Conservation (phyloP, 257 asterid genomes). For the Petunia secreta region DNA sequence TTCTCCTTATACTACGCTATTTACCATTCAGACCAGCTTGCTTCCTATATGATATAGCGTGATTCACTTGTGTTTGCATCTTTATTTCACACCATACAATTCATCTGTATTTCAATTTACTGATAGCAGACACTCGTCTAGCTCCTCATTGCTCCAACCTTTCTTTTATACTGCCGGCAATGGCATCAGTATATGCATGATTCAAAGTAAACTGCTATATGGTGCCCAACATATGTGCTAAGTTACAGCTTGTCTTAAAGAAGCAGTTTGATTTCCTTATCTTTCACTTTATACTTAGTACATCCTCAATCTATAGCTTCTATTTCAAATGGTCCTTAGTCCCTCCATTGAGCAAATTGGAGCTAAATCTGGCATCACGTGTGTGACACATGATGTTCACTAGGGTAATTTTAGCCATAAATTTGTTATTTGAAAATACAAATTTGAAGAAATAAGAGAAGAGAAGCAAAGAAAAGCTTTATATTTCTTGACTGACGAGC, state of each 20-base stretch:
- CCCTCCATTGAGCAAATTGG: neutral
- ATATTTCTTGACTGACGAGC: neutral
- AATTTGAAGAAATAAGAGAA: neutral
- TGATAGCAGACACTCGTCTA: neutral
- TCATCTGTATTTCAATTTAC: neutral
- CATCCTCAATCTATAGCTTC: neutral
- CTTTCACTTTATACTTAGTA: neutral
- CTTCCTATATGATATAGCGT: neutral
- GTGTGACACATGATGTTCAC: neutral
- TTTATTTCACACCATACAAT: neutral
- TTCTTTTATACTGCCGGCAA: neutral
- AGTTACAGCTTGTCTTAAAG: neutral
- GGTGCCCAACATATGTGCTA: neutral
- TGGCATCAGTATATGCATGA: neutral
- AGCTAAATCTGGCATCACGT: neutral
- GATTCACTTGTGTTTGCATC: neutral
- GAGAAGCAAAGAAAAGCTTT: neutral
- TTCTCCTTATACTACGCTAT: conserved; percentile 19
- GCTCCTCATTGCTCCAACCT: neutral
- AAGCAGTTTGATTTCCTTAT: neutral
- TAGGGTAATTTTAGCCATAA: neutral
- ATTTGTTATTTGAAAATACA: too few relatives aligned
- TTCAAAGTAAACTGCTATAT: neutral
- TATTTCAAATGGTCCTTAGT: neutral
- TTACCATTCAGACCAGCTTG: neutral